A percentile compares a stretch with the other conserved stretches of the same genome.
These are phyloP conservation scores for Rusavskia elegans DNA, from an alignment of 495 filamentous ascomycete species.

Conservation along the genomic window DNA sequence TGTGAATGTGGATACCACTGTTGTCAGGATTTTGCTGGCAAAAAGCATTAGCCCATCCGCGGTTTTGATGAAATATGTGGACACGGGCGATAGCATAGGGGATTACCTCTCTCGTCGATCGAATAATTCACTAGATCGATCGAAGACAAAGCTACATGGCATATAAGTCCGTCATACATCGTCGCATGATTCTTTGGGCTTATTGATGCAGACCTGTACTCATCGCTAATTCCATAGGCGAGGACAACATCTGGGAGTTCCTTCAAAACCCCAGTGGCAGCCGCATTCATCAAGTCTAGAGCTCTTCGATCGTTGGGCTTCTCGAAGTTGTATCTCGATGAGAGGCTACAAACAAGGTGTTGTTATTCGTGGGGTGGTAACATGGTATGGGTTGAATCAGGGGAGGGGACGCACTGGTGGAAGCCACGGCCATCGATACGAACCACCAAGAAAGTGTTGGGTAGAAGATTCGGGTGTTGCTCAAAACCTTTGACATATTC, in stretches of 20 bases:
- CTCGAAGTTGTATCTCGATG: slow-evolving; percentile 62
- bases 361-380: too few species aligned
- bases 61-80: not conserved
- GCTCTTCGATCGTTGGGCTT: slow-evolving; percentile 88
- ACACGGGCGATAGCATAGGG: not conserved
- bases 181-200: not conserved
- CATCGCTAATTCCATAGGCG: slow-evolving; percentile 86
- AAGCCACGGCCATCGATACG: slow-evolving; percentile 87
- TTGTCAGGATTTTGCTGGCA: slow-evolving; percentile 73
- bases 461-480: slow-evolving; percentile 60
- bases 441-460: slow-evolving; percentile 86
- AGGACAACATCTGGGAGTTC: slow-evolving; percentile 74
- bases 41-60: slow-evolving; percentile 1
- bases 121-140: slow-evolving; percentile 64
- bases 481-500: slow-evolving; percentile 91
- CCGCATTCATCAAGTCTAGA: slow-evolving; percentile 86
- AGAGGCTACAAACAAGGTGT: slow-evolving; percentile 36
- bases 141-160: slow-evolving; percentile 62
- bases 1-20: slow-evolving; percentile 85
- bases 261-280: slow-evolving; percentile 65
- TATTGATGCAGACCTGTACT: slow-evolving; percentile 55
- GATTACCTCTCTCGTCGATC: slow-evolving; percentile 69
- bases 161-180: not conserved
- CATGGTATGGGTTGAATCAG: too few species aligned
- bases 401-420: slow-evolving; percentile 46